A percentile compares a stretch with the other conserved stretches of the same genome.
Conservation (phyloP, 2,329 filamentous ascomycete genomes). For the Shiraia sp. region DNA sequence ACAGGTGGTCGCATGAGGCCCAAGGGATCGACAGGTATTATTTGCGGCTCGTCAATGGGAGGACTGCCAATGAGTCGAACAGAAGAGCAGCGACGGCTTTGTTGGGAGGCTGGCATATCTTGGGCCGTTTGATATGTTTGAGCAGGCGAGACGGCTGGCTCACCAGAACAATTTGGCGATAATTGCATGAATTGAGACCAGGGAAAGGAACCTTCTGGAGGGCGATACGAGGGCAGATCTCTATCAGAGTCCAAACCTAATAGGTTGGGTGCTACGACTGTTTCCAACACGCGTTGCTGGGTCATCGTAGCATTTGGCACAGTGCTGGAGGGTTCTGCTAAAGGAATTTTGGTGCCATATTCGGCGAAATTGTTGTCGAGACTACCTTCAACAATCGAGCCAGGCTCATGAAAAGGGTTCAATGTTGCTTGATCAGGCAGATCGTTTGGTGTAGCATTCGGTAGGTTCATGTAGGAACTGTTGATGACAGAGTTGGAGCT, state of each 20-base stretch:
- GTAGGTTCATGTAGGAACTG: conserved; percentile 6
- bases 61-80: conserved; percentile 6
- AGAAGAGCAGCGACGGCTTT: conserved; percentile 7
- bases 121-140: background rate
- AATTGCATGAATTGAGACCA: conserved; percentile 43
- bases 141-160: conserved; percentile 13
- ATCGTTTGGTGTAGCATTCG: background rate
- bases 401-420: conserved; percentile 3
- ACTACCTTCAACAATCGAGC: conserved; percentile 36
- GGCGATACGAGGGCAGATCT: conserved; percentile 16
- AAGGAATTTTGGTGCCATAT: conserved; percentile 48
- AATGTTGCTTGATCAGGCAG: background rate
- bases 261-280: conserved; percentile 31
- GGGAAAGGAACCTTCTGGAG: conserved; percentile 36
- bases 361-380: conserved; percentile 41
- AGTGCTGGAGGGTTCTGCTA: conserved; percentile 48
- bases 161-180: conserved; percentile 13
- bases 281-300: conserved; percentile 46
- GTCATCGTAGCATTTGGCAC: conserved; percentile 47
- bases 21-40: background rate
- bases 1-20: background rate
- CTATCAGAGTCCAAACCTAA: conserved; percentile 24
- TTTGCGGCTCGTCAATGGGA: conserved; percentile 4
- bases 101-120: conserved; percentile 5
- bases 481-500: conserved; percentile 10